Base-by-base conservation (phyloP, 345 rosid species). In the Rhodamnia argentea region DNA sequence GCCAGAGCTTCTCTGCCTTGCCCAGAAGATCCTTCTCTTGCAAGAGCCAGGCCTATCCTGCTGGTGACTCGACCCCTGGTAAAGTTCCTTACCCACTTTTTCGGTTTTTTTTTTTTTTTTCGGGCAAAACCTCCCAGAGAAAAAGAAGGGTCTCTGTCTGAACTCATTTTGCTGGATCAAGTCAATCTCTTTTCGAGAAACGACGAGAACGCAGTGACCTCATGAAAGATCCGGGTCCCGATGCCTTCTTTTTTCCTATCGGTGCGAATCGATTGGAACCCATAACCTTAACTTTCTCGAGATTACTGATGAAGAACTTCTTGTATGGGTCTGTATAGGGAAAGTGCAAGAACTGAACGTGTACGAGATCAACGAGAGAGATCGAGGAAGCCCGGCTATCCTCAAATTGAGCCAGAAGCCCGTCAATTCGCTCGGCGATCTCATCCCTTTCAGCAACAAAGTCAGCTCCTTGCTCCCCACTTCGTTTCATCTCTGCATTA, bases 301-400 rank as follows among this genome's bases (percentile, higher is more conserved):
- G 78, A 4, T 70, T 16, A 70, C 78, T 70, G 78, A 32, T 70
- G 78, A 70, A 16, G 78, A 70, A 18, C 24, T 18, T 32, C 5
- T 22, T 23, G 10, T 12, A 29, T 50, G 27, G 42, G 82, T 86
- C 26, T 22, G 6, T 86, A n/a, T 74, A 94, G 99, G 83, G 29
- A 90, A 93, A 81, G 91, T 94, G 84, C 99, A 94, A 86, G 97
- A 95, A 27, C 91, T 96, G 47, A 42, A 20, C 51, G 94, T 95
- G 84, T 94, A 96, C 87, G 98, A 96, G 92, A 88, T 96, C 87
- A 96, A 96, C 88, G 99, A 96, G 92, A 92, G 96, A 86, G 99
- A 96, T 62, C 91, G 98, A 47, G 93, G 93, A 76, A 96, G 99
- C 87, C 98, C 99, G 26, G 98, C 97, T 23, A 90, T 90, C 88